Percentiles rank a stretch among this genome's conserved stretches.
These are phyloP conservation scores for Eudorina sp. DNA, from an alignment of 139 green algal genomes.

Conservation along the genomic window DNA sequence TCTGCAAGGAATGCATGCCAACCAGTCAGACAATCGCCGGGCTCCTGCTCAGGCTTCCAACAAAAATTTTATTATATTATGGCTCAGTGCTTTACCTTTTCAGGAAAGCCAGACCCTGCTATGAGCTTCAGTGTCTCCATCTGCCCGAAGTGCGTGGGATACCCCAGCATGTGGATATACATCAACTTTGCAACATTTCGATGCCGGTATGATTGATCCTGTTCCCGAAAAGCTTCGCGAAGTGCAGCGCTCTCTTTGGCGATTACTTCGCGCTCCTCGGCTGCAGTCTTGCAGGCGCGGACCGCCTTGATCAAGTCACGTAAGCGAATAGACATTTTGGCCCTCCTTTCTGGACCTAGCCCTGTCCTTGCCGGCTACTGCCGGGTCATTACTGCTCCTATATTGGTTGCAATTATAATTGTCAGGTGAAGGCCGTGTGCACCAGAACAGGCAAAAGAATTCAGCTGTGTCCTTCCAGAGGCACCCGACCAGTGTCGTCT, in stretches of 20 bases:
- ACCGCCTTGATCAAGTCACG: constrained; percentile 93
- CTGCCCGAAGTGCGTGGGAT: constrained; percentile 99
- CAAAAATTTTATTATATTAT: constrained; percentile 6
- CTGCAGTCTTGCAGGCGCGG: constrained; percentile 93
- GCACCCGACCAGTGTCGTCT: too few relatives aligned
- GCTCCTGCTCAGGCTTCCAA: neutral
- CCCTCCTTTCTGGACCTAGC: neutral
- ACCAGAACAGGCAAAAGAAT: too few relatives aligned
- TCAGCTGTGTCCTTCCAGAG: too few relatives aligned
- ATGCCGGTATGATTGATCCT: constrained; percentile 80
- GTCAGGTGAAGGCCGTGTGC: too few relatives aligned
- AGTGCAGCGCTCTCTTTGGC: constrained; percentile 96
- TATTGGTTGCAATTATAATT: too few relatives aligned
- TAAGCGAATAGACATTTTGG: constrained; percentile 39
- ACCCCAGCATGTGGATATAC: constrained; percentile 99
- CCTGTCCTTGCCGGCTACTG: constrained; percentile 17
- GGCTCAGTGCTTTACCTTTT: constrained; percentile 80
- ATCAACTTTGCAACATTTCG: constrained; percentile 99
- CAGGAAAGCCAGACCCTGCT: constrained; percentile 83
- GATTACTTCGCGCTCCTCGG: constrained; percentile 96
- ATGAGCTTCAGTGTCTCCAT: constrained; percentile 99
- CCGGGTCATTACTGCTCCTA: too few relatives aligned
- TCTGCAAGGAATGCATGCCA: constrained; percentile 58
- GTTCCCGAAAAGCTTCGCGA: constrained; percentile 88
- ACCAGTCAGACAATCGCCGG: neutral